These are phyloP conservation scores for Carex parvula DNA, from an alignment of 176 grass and related monocot species.

Conservation along the genomic window DNA sequence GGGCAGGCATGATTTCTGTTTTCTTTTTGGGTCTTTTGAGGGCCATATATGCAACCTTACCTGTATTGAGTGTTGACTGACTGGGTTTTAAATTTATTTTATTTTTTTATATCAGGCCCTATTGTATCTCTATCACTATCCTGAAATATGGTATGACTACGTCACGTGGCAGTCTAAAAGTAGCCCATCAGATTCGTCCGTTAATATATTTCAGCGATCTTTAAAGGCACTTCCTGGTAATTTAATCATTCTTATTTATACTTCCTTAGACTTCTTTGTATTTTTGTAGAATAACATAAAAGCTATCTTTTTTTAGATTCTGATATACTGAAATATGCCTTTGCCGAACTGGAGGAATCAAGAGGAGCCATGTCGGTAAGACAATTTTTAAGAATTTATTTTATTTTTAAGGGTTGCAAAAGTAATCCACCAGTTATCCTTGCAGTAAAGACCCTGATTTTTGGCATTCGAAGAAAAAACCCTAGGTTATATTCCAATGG, in stretches of 20 bases:
- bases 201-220: slow-evolving; percentile 95
- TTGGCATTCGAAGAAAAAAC: neutral
- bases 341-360: slow-evolving; percentile 85
- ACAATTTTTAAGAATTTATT: slow-evolving; percentile 17
- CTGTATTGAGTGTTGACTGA: slow-evolving; percentile 19
- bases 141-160: slow-evolving; percentile 99
- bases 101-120: slow-evolving; percentile 52
- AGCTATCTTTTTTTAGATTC: slow-evolving; percentile 52
- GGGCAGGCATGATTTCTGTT: neutral
- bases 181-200: slow-evolving; percentile 68
- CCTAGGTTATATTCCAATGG: neutral
- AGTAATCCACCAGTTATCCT: neutral
- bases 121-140: slow-evolving; percentile 98
- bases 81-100: neutral
- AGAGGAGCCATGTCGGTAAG: slow-evolving; percentile 75
- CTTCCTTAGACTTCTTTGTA: neutral
- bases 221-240: slow-evolving; percentile 95
- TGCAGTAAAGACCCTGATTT: neutral
- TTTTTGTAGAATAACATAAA: neutral
- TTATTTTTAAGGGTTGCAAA: slow-evolving; percentile 2
- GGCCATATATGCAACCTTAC: slow-evolving; percentile 13
- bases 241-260: slow-evolving; percentile 22
- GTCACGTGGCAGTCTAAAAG: slow-evolving; percentile 75
- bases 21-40: neutral
- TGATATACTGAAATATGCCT: slow-evolving; percentile 88